Conservation (phyloP, 2,329 filamentous ascomycete species). For the Stachybotrys echinatus region DNA sequence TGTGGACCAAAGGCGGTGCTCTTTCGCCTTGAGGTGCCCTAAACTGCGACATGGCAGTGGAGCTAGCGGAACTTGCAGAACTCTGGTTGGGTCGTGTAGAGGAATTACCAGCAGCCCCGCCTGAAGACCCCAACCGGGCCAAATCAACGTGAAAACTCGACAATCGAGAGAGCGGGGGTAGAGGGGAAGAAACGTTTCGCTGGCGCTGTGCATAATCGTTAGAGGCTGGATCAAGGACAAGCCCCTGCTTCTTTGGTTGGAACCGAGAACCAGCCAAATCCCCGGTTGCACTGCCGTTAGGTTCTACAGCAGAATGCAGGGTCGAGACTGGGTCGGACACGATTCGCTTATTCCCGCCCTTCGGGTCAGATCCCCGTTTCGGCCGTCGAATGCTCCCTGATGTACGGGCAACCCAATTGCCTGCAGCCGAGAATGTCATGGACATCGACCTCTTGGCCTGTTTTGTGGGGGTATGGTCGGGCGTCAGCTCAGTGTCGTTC, state of each 20-base stretch:
- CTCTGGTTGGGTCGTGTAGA: slow-evolving; percentile 34
- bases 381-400: slow-evolving; percentile 50
- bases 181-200: slow-evolving; percentile 49
- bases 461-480: slow-evolving; percentile 37
- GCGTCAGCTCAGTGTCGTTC: slow-evolving; percentile 13
- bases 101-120: slow-evolving; percentile 29
- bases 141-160: slow-evolving; percentile 52
- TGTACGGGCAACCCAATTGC: slow-evolving; percentile 50
- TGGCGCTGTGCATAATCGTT: slow-evolving; percentile 23
- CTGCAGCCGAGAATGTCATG: slow-evolving; percentile 53
- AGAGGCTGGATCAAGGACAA: slow-evolving; percentile 18
- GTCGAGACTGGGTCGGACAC: slow-evolving; percentile 45
- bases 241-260: slow-evolving; percentile 14
- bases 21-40: slow-evolving; percentile 24
- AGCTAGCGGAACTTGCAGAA: slow-evolving; percentile 36
- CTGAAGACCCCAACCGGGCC: slow-evolving; percentile 38
- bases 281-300: slow-evolving; percentile 17
- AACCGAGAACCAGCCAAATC: slow-evolving; percentile 17
- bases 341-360: slow-evolving; percentile 41
- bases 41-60: slow-evolving; percentile 34
- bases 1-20: slow-evolving; percentile 42
- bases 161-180: slow-evolving; percentile 47
- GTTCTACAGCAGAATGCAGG: slow-evolving; percentile 21
- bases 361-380: slow-evolving; percentile 42
- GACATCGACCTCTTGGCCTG: slow-evolving; percentile 50